These are phyloP conservation scores for Infundibulicybe gibba DNA, from an alignment of 768 basidiomycete genomes.

Conservation along the genomic window DNA sequence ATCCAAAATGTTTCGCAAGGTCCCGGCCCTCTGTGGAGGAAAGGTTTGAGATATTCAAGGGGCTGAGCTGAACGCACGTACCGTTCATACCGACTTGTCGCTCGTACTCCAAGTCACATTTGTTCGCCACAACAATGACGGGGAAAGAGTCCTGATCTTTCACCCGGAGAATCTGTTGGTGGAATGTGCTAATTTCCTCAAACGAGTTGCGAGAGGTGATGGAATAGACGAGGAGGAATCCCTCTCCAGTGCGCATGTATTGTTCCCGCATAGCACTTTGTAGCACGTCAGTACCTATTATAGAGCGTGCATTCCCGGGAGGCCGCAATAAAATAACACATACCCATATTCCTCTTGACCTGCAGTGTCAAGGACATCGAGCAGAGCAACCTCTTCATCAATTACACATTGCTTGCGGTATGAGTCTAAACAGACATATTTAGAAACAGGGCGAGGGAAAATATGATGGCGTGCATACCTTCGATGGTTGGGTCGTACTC, in stretches of 20 bases:
- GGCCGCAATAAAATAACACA: slow-evolving; percentile 19
- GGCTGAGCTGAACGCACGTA: slow-evolving; percentile 25
- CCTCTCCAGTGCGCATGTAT: slow-evolving; percentile 98
- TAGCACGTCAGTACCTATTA: neutral
- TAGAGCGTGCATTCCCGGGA: neutral
- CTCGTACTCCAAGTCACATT: slow-evolving; percentile 94
- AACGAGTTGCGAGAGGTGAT: slow-evolving; percentile 98
- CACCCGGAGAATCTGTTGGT: slow-evolving; percentile 93
- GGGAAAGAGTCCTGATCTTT: slow-evolving; percentile 97
- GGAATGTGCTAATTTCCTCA: slow-evolving; percentile 95
- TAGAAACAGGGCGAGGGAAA: neutral
- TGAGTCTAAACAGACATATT: slow-evolving; percentile 55
- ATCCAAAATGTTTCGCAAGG: slow-evolving; percentile 90
- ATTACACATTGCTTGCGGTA: slow-evolving; percentile 97
- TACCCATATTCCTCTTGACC: slow-evolving; percentile 98
- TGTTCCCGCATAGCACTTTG: slow-evolving; percentile 96
- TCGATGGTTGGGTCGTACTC: slow-evolving; percentile 97
- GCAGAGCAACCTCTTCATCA: slow-evolving; percentile 96
- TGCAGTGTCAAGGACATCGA: slow-evolving; percentile 96
- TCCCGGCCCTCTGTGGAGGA: slow-evolving; percentile 83
- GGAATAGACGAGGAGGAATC: slow-evolving; percentile 95
- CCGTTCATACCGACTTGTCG: slow-evolving; percentile 95
- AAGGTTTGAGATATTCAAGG: neutral
- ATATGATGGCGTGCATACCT: slow-evolving; percentile 37
- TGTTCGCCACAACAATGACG: slow-evolving; percentile 96